A percentile compares a stretch with the other conserved stretches of the same genome.
phyloP scores from a whole-genome alignment of 1,284 basidiomycete genomes.

The Cryptococcus amylolentus region DNA sequence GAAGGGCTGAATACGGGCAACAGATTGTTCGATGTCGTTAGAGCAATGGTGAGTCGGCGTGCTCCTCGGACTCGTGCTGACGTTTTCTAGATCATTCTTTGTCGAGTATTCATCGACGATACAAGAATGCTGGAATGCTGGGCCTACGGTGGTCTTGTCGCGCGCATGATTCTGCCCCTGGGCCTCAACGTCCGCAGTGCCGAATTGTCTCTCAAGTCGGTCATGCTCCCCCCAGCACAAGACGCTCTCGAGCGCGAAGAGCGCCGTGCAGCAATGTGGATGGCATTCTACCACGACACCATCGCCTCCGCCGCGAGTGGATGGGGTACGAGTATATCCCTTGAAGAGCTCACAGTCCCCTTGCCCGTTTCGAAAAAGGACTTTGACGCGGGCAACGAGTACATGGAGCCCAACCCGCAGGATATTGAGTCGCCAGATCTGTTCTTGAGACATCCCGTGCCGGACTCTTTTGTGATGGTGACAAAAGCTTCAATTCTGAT shows the following conservation, averaged over 20 bases:
- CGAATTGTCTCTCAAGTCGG: conserved; percentile 41
- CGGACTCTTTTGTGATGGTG: conserved; percentile 42
- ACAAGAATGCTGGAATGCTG: conserved; percentile 49
- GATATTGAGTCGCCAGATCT: conserved; percentile 46
- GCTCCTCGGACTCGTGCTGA: not conserved
- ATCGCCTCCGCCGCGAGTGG: conserved; percentile 18
- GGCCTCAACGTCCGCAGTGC: conserved; percentile 46
- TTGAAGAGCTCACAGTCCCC: conserved; percentile 46
- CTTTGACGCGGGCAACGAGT: conserved; percentile 25
- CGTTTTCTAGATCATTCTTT: conserved; percentile 34
- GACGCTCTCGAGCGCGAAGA: conserved; percentile 49
- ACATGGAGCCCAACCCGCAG: conserved; percentile 45
- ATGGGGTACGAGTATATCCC: conserved; percentile 44
- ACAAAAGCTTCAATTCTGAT: conserved; percentile 36
- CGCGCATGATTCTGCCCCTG: conserved; percentile 45
- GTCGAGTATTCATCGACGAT: conserved; percentile 46
- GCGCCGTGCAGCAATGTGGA: conserved; percentile 43
- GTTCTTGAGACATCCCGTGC: conserved; percentile 45
- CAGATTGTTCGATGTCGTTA: conserved; percentile 43
- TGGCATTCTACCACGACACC: conserved; percentile 45
- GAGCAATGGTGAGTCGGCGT: conserved; percentile 34
- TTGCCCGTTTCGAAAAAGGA: conserved; percentile 38
- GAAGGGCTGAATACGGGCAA: conserved; percentile 45
- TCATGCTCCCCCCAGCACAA: conserved; percentile 41
- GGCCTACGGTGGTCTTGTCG: conserved; percentile 43